Base-by-base conservation (phyloP, 2,329 filamentous ascomycete species). In the Fusarium haematococcum region DNA sequence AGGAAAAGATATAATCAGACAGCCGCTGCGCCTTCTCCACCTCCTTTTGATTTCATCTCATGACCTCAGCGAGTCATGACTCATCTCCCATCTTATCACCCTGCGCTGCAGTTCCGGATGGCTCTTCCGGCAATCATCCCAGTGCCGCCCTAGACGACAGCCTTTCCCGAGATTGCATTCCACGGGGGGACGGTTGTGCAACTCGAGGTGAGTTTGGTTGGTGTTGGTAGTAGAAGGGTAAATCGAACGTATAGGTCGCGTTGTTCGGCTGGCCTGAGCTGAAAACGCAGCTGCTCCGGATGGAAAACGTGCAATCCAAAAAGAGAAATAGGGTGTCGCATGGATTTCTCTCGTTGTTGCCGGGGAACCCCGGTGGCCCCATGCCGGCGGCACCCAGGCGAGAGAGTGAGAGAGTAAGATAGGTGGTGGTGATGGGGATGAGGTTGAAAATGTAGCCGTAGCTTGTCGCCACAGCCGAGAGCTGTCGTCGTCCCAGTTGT, bases 21-120 rank as follows among this genome's bases (percentile, higher is more conserved):
- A 69, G 56, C 48, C 68, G 59, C 56, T 65, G 54, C 50, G 64
- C 56, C 37, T 25, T 67, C 50, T 66, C 70, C 72, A 72, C 67
- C 52, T 65, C 63, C 43, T 39, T 35, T 67, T 63, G 30, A 56
- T 68, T 52, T 41, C 50, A 48, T 63, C 59, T 41, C 62, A 27
- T 65, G 66, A 69, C 50, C 39, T 63, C 25, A 23, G 30, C 57
- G 52, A 70, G 63, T 62, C 62, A 75, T 75, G 65, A 39, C 71
- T 66, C 68, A 37, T 64, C 59, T 63, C 41, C 43, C 27, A 70
- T 52, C 32, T 50, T 27, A 63, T 74, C 35, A 59, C 52, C 62
- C 43, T 59, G 60, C 59, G 48, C 60, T 58, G 23, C 58, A 59
- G 65, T 30, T 20, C 50, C 43, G 37, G 50, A 39, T 43, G 41